Evolutionary conservation across 768 basidiomycete genomes (phyloP).

Genomic region (Tulasnella sp.): DNA sequence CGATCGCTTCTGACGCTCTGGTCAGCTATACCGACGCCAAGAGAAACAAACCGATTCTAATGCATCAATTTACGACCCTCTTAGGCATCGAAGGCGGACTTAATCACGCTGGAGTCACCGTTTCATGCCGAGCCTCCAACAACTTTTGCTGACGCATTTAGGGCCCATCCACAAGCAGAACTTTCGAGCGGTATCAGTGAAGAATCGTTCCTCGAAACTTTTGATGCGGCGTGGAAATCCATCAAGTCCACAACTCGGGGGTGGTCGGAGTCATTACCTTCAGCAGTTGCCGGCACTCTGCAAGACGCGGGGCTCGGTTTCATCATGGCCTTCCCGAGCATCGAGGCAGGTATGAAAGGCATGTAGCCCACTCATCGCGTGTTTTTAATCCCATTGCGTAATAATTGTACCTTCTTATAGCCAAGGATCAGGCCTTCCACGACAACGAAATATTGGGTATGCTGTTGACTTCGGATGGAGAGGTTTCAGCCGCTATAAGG

Average conservation of each 20-base stretch:
- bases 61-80: background rate
- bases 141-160: conserved; percentile 28
- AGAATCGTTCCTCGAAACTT: conserved; percentile 32
- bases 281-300: conserved; percentile 52
- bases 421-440: background rate
- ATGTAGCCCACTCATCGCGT: too few species aligned
- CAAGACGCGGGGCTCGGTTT: conserved; percentile 11
- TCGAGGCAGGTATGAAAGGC: conserved; percentile 1
- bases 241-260: conserved; percentile 47
- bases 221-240: conserved; percentile 56
- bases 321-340: background rate
- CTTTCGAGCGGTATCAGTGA: conserved; percentile 8
- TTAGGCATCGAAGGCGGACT: conserved; percentile 45
- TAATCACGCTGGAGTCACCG: conserved; percentile 72
- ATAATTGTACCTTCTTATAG: background rate
- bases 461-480: background rate
- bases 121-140: conserved; percentile 49
- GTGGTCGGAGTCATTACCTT: conserved; percentile 61
- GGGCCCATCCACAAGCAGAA: background rate
- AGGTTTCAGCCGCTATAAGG: conserved; percentile 21
- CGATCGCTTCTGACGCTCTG: background rate
- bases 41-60: background rate
- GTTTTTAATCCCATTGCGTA: background rate
- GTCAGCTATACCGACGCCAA: background rate
- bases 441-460: conserved; percentile 20